A percentile compares a stretch with the other conserved stretches of the same genome.
phyloP scores from a whole-genome alignment of 2,329 filamentous ascomycete genomes.

The Amauroascus niger region DNA sequence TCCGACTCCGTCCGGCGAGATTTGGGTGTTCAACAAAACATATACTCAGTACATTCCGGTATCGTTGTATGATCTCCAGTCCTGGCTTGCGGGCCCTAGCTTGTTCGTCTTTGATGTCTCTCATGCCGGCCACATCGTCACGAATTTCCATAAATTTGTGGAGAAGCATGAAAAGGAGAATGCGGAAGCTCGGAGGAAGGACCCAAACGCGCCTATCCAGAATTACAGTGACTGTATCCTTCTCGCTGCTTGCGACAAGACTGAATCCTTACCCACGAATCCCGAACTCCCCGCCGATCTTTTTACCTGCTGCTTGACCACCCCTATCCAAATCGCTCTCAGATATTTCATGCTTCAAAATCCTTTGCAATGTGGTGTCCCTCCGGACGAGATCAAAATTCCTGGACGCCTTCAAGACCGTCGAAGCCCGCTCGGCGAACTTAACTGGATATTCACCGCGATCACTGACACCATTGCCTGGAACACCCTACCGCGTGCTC shows the following conservation, averaged over 20 bases:
- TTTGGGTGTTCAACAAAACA: slow-evolving; percentile 98
- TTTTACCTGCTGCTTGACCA: slow-evolving; percentile 92
- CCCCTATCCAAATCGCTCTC: slow-evolving; percentile 92
- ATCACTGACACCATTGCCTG: slow-evolving; percentile 98
- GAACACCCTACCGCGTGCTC: slow-evolving; percentile 79
- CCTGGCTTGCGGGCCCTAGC: slow-evolving; percentile 90
- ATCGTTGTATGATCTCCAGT: slow-evolving; percentile 86
- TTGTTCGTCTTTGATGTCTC: slow-evolving; percentile 98
- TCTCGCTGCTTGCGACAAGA: slow-evolving; percentile 78
- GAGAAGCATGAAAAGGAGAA: slow-evolving; percentile 93
- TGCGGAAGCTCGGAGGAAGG: slow-evolving; percentile 60
- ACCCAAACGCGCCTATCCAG: slow-evolving; percentile 55
- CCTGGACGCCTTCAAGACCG: slow-evolving; percentile 87
- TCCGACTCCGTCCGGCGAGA: slow-evolving; percentile 88
- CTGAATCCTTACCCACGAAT: slow-evolving; percentile 90
- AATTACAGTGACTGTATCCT: slow-evolving; percentile 82
- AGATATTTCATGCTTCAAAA: slow-evolving; percentile 96
- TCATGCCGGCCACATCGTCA: slow-evolving; percentile 88
- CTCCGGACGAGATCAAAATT: slow-evolving; percentile 74
- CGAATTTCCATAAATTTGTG: slow-evolving; percentile 87
- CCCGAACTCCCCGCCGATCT: slow-evolving; percentile 86
- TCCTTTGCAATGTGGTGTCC: slow-evolving; percentile 57
- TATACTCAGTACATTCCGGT: slow-evolving; percentile 99
- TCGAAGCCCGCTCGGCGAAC: slow-evolving; percentile 82
- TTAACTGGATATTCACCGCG: slow-evolving; percentile 99